phyloP scores from a whole-genome alignment of 2,329 filamentous ascomycete species.

The Monilinia polystroma region DNA sequence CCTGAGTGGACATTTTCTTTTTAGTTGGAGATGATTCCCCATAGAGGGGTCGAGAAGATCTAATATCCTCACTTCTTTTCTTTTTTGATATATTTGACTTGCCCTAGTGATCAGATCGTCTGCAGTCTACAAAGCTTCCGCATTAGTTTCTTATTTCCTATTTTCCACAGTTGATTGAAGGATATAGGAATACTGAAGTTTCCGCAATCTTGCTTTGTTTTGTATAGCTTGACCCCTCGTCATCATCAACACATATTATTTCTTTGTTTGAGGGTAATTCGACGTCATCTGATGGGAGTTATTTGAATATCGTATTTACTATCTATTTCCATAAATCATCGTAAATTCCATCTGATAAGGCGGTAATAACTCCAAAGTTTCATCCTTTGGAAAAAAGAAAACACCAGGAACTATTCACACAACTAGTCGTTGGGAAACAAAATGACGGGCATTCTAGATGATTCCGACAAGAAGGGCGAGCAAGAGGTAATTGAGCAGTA shows the following conservation, averaged over 20 bases:
- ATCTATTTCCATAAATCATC: neutral
- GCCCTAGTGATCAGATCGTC: neutral
- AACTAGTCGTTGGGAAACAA: neutral
- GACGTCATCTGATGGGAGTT: conserved; percentile 1
- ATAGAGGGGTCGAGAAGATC: conserved; percentile 1
- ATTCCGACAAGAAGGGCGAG: conserved; percentile 20
- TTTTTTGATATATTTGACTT: neutral
- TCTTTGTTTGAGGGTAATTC: conserved; percentile 1
- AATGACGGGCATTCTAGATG: conserved; percentile 8
- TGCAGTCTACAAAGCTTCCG: neutral
- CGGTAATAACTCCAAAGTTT: neutral
- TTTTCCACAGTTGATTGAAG: neutral
- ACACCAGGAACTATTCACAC: neutral
- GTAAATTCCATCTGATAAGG: neutral
- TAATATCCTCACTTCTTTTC: neutral
- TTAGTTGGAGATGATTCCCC: conserved; percentile 1
- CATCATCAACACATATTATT: neutral
- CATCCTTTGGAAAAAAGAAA: neutral
- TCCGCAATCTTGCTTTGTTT: conserved; percentile 3
- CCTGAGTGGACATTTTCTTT: neutral
- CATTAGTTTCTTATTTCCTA: neutral
- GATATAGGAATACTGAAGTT: conserved; percentile 6
- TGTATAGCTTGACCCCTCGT: neutral
- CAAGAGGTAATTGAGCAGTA: conserved; percentile 10
- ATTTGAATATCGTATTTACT: neutral